Percentiles rank a stretch among this genome's conserved stretches.
Evolutionary conservation across 1,284 basidiomycete species (phyloP).

Genomic region (Trichosporon sp.): DNA sequence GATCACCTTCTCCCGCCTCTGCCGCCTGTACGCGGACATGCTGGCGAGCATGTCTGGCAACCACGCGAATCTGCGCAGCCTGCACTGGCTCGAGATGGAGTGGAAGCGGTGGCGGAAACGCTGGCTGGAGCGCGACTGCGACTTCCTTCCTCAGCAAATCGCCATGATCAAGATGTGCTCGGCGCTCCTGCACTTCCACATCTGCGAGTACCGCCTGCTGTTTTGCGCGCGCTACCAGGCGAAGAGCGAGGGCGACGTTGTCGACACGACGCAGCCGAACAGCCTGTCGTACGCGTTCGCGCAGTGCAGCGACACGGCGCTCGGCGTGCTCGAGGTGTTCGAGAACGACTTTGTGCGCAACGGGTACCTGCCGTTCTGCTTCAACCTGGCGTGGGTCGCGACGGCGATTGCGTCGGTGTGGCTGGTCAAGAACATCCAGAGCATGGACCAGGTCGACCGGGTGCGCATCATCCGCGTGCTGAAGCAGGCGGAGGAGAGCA

Average conservation of each 20-base stretch:
- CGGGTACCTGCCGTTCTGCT: conserved; percentile 26
- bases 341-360: conserved; percentile 24
- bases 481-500: conserved; percentile 19
- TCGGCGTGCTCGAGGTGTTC: conserved; percentile 23
- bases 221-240: conserved; percentile 22
- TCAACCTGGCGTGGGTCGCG: conserved; percentile 27
- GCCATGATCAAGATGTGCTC: conserved; percentile 24
- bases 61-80: conserved; percentile 25
- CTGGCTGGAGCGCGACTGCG: conserved; percentile 29
- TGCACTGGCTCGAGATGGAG: conserved; percentile 31
- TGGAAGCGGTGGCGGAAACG: conserved; percentile 27
- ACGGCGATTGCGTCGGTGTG: conserved; percentile 27
- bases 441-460: conserved; percentile 25
- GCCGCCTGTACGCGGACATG: conserved; percentile 27
- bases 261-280: conserved; percentile 21
- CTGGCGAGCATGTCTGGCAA: conserved; percentile 30
- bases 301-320: conserved; percentile 24
- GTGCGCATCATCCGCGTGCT: conserved; percentile 20
- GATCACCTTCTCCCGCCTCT: conserved; percentile 28
- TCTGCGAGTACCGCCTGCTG: conserved; percentile 29
- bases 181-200: conserved; percentile 27
- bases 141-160: conserved; percentile 22
- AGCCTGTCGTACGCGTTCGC: conserved; percentile 24
- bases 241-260: conserved; percentile 7
- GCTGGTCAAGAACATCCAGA: conserved; percentile 33